phyloP scores from a whole-genome alignment of 1,139 yeast species.

The Eremothecium gossypii region DNA sequence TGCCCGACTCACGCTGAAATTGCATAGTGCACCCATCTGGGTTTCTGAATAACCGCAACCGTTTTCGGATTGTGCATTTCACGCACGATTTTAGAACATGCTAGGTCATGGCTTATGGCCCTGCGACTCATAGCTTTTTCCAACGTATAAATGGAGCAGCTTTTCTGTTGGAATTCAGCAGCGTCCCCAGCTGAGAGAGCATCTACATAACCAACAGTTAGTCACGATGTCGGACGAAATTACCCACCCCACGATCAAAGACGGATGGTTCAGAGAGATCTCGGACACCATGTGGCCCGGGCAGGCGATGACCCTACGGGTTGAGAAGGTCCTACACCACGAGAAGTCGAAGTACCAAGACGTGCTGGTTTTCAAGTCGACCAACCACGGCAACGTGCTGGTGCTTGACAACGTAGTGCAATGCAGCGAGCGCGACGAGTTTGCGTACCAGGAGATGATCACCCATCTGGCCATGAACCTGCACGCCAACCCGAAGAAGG shows the following conservation, averaged over 20 bases:
- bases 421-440: slow-evolving; percentile 91
- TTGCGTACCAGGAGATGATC: slow-evolving; percentile 92
- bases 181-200: too few relatives aligned
- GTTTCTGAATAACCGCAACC: too few relatives aligned
- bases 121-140: too few relatives aligned
- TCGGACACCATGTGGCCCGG: slow-evolving; percentile 91
- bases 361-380: slow-evolving; percentile 76
- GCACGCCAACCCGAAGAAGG: slow-evolving; percentile 84
- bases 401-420: slow-evolving; percentile 88
- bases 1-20: too few relatives aligned
- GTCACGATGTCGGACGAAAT: slow-evolving; percentile 34
- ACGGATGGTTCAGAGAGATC: slow-evolving; percentile 89
- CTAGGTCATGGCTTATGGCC: too few relatives aligned
- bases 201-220: background rate
- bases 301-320: slow-evolving; percentile 81
- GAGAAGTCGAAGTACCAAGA: slow-evolving; percentile 84
- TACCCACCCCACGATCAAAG: slow-evolving; percentile 58
- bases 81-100: too few relatives aligned
- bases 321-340: slow-evolving; percentile 69
- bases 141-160: too few relatives aligned
- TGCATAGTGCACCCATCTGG: too few relatives aligned
- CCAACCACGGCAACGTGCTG: slow-evolving; percentile 82
- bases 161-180: too few relatives aligned
- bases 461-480: slow-evolving; percentile 82
- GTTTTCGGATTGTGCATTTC: too few relatives aligned